Conservation (phyloP, 495 filamentous ascomycete genomes). For the Beverwykella pulmonaria region DNA sequence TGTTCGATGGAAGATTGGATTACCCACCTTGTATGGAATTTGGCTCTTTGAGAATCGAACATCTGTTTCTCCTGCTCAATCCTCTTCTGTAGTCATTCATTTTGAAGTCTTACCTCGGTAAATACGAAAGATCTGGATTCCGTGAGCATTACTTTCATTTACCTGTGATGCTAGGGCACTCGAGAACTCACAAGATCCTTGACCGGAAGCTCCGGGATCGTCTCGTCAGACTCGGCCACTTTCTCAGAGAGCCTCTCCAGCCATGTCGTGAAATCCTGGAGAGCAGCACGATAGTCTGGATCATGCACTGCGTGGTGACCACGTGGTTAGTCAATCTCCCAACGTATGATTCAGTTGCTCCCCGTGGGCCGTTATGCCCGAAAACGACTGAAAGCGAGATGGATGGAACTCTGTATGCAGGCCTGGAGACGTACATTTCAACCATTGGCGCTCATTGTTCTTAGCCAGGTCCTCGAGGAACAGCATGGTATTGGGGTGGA, state of each 20-base stretch:
- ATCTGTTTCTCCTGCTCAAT: conserved; percentile 9
- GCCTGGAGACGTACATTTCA: conserved; percentile 62
- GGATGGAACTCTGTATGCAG: neutral
- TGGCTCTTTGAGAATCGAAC: conserved; percentile 55
- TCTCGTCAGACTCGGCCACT: conserved; percentile 70
- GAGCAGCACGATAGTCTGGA: conserved; percentile 70
- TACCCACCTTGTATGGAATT: conserved; percentile 79
- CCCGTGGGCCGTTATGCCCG: neutral
- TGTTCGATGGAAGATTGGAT: neutral
- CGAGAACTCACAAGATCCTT: conserved; percentile 72
- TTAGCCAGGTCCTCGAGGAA: conserved; percentile 74
- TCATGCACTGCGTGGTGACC: conserved; percentile 62
- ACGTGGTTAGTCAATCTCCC: neutral
- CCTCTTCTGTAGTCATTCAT: neutral
- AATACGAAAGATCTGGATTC: conserved; percentile 70
- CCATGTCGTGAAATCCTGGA: conserved; percentile 78
- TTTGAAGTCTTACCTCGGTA: conserved; percentile 67
- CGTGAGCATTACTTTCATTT: neutral
- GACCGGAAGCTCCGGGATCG: conserved; percentile 77
- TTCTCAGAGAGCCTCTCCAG: conserved; percentile 69
- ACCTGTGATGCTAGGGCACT: too few species aligned
- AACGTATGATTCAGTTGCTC: neutral
- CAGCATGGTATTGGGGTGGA: conserved; percentile 80
- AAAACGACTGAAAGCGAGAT: neutral
- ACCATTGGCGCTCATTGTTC: conserved; percentile 81